Base-by-base conservation (phyloP, 257 asterid genomes). In the Thymus quinquecostatus region DNA sequence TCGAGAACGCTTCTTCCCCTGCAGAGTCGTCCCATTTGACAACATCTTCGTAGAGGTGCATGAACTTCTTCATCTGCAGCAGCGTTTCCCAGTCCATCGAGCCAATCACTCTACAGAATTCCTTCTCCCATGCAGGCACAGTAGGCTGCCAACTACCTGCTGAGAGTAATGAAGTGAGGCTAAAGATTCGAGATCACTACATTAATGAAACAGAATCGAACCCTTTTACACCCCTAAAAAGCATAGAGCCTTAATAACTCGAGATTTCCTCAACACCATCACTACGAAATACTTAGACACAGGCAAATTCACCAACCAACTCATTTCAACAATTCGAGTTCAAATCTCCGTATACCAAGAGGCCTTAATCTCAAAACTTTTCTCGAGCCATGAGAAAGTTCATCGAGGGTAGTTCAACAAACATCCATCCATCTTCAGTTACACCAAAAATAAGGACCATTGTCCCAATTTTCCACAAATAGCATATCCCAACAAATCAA, bases 81-180 rank as follows among this genome's bases (percentile, higher is more conserved):
- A 91, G n/a, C 4, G 75, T 75, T 60, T 79, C 91, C 97, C 96
- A 91, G 82, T 88, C 86, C 29, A 89, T 55, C 4, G 82, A 70
- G 63, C 96, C 92, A 2, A 86, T 82, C 44, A 64, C 86, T 81
- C 80, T 86, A 83, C 95, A 89, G 62, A 91, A 91, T 10, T 64
- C 76, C 69, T 84, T 91, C 81, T 91, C 97, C 96, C 97, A 91
- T 65, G 77, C 41, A 40, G 96, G 97, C 34, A 86, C 85, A 2
- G 83, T 57, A 34, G 80, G 92, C 77, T 82, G 86, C 95, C 91
- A 82, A 67, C 58, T 79, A 69, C 80, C 92, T 85, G 85, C 59
- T 50, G 14, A 69, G 68, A 60, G 62, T 27, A 82, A 51, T 34
- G 40, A 78, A 65, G 40, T 32, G 53, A 60, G 40, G 50, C 60